Evolutionary conservation across 2,329 filamentous ascomycete genomes (phyloP), one percentile per base, ranked within the genome.

Genomic region (Tolypocladium inflatum): DNA sequence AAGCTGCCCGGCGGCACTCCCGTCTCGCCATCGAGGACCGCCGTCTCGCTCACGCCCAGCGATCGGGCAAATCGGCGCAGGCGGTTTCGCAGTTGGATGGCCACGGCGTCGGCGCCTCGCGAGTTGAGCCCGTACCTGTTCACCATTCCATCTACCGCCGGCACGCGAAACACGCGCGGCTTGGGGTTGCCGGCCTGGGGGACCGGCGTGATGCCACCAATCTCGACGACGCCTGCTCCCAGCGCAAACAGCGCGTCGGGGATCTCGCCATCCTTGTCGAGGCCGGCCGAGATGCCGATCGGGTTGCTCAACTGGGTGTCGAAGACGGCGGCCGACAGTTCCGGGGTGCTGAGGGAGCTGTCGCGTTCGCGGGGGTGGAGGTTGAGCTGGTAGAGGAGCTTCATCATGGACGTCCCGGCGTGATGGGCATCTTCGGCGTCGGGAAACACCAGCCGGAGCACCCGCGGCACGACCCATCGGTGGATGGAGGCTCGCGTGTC

Each of bases 41-140:
- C 80, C 50, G 80, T 75, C 73, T 95, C 91, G 0, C 83, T 82
- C 58, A 92, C 76, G 1, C 90, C 91, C 56, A 85, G 73, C 1
- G 80, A 76, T 63, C 85, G 86, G 7, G 92, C 92, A 69, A 88
- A 97, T 55, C 85, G 80, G 48, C 90, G 80, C 38, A 97, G 83
- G 21, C 94, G 83, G 66, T 91, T 85, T 57, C 90, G 83, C 63
- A 99, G 77, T 19, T 86, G 81, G 65, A 85, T 84, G 1, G 93
- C 92, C 74, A 97, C 89, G 65, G 87, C 83, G 68, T 96, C 93
- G 2, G 92, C 92, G 23, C 94, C 94, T 60, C 88, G 83, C 15
- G 90, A 96, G 75, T 97, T 97, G 66, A 99, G 84, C 0, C 94
- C 94, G 74, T 97, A 99, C 42, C 94, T 86, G 73, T 99, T 99